Percentiles rank a stretch among this genome's conserved stretches.
Evolutionary conservation across 2,329 filamentous ascomycete genomes (phyloP).

Genomic region (Raffaelea albimanens): DNA sequence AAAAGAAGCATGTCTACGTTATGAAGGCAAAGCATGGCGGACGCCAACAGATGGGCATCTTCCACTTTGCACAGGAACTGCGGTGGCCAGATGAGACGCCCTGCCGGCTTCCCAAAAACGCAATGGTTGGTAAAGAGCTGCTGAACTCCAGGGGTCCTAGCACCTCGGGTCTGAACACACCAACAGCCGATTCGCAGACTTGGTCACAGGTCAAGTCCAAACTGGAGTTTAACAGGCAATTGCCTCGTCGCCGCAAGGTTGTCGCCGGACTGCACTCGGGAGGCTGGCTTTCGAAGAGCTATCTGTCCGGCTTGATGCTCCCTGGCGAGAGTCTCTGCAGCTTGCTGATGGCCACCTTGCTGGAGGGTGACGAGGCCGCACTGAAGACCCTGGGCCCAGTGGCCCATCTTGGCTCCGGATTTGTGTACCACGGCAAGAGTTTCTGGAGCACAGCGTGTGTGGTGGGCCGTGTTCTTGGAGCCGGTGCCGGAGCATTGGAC

Average conservation of each 20-base stretch:
- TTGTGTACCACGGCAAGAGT: conserved; percentile 53
- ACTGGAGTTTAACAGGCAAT: conserved; percentile 18
- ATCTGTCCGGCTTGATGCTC: conserved; percentile 54
- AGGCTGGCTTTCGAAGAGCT: conserved; percentile 61
- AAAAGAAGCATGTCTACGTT: conserved; percentile 30
- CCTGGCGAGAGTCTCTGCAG: conserved; percentile 55
- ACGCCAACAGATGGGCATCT: conserved; percentile 51
- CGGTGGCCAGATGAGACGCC: conserved; percentile 46
- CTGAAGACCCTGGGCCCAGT: conserved; percentile 48
- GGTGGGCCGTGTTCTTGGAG: conserved; percentile 55
- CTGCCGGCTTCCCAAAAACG: conserved; percentile 1
- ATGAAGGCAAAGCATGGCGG: conserved; percentile 46
- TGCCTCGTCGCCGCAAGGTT: conserved; percentile 41
- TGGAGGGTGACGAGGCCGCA: conserved; percentile 55
- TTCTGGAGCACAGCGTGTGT: conserved; percentile 62
- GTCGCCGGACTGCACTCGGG: conserved; percentile 48
- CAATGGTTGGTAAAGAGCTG: conserved; percentile 14
- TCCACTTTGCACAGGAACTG: conserved; percentile 54
- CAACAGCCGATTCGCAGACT: conserved; percentile 24
- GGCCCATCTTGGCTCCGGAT: conserved; percentile 55
- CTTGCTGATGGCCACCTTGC: conserved; percentile 54
- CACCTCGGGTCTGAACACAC: conserved; percentile 9
- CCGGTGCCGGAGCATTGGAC: conserved; percentile 50
- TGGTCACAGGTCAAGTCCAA: conserved; percentile 30
- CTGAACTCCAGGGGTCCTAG: conserved; percentile 29